Conservation (phyloP, 2,329 filamentous ascomycete genomes). For the Alternaria dauci region DNA sequence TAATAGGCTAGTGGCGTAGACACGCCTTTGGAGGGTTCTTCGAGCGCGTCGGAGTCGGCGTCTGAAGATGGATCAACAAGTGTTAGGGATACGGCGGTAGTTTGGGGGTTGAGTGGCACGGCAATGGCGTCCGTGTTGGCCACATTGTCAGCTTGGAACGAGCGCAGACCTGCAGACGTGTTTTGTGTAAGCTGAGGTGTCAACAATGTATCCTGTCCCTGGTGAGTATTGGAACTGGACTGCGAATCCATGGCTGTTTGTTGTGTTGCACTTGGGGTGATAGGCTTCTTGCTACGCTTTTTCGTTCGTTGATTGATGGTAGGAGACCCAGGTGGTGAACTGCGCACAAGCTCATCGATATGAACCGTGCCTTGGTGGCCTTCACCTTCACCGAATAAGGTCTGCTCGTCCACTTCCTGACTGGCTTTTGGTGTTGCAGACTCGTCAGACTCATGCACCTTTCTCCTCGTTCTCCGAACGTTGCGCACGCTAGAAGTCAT, state of each 20-base stretch:
- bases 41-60: constrained; percentile 18
- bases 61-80: constrained; percentile 17
- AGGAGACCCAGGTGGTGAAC: constrained; percentile 19
- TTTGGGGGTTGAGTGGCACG: constrained; percentile 4
- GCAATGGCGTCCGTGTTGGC: constrained; percentile 13
- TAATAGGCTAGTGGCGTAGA: constrained; percentile 57
- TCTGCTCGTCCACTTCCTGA: background rate
- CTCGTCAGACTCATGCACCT: constrained; percentile 14
- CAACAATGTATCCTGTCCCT: constrained; percentile 39
- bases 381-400: constrained; percentile 17
- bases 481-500: constrained; percentile 24
- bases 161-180: constrained; percentile 29
- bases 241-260: constrained; percentile 36
- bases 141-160: constrained; percentile 31
- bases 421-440: constrained; percentile 14
- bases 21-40: constrained; percentile 47
- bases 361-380: constrained; percentile 12
- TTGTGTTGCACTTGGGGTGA: constrained; percentile 44
- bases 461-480: constrained; percentile 22
- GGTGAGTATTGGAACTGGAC: constrained; percentile 14
- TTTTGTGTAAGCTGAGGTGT: constrained; percentile 52
- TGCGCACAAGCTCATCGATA: constrained; percentile 14
- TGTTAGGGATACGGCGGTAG: constrained; percentile 10
- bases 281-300: constrained; percentile 25
- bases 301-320: constrained; percentile 21